Percentiles rank a stretch among this genome's conserved stretches.
Conservation (phyloP, 352 stramenopile species). For the Phytophthora pistaciae region DNA sequence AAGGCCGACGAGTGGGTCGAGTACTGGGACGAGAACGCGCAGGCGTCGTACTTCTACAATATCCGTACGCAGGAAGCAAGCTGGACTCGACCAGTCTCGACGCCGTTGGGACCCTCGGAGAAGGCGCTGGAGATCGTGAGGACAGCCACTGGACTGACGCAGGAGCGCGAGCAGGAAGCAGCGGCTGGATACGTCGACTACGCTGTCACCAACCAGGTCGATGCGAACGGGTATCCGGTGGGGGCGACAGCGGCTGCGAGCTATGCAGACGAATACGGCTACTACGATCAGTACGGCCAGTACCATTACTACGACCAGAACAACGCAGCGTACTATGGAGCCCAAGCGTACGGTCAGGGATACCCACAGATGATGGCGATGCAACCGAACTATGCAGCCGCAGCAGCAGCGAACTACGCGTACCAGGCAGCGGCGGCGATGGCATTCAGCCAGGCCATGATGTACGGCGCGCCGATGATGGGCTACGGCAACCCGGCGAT, state of each 20-base stretch:
- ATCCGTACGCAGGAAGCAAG: slow-evolving; percentile 88
- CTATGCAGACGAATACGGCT: slow-evolving; percentile 83
- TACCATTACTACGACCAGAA: slow-evolving; percentile 87
- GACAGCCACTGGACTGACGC: slow-evolving; percentile 31
- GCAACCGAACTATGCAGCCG: slow-evolving; percentile 63
- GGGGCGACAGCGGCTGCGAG: slow-evolving; percentile 20
- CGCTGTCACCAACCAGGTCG: slow-evolving; percentile 41
- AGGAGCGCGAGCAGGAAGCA: slow-evolving; percentile 19
- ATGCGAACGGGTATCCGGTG: slow-evolving; percentile 44
- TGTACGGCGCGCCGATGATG: slow-evolving; percentile 55
- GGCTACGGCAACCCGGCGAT: slow-evolving; percentile 39
- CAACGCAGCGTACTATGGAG: slow-evolving; percentile 44
- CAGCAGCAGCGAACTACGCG: slow-evolving; percentile 53
- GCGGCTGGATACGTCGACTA: slow-evolving; percentile 49
- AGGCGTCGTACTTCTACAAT: slow-evolving; percentile 92
- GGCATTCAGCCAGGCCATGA: slow-evolving; percentile 58
- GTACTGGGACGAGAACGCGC: slow-evolving; percentile 91
- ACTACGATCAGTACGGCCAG: slow-evolving; percentile 83
- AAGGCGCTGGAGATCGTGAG: slow-evolving; percentile 51
- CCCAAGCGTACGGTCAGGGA: slow-evolving; percentile 26
- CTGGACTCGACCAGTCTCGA: slow-evolving; percentile 76
- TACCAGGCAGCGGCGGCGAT: slow-evolving; percentile 71
- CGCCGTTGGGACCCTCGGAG: slow-evolving; percentile 24
- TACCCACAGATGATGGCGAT: slow-evolving; percentile 41
- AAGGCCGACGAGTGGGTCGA: slow-evolving; percentile 86